Evolutionary conservation across 768 basidiomycete species (phyloP), one percentile per base, ranked within the genome.

Genomic region (Mycena floridula): DNA sequence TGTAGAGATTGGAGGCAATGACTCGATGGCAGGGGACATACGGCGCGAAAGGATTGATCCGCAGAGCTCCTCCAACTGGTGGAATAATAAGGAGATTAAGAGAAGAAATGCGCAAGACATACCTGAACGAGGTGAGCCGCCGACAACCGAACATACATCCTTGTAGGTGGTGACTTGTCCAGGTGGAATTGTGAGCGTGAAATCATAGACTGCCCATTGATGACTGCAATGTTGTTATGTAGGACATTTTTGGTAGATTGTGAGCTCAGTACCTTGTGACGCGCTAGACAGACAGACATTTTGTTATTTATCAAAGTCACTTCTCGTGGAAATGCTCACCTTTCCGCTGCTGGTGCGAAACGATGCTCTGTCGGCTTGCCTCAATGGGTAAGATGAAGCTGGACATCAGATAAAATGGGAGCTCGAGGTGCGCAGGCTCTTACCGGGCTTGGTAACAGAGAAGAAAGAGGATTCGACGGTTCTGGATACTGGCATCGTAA

Each of bases 11-110:
- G 0, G 80, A 76, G 0, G 82, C 79, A 12, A 86, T 74, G 42
- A 87, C 72, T 25, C 84, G 76, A 53, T 86, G 85, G 48, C 85
- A 87, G 0, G 84, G 85, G 4, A 86, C 68, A 46, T 66, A 71
- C 0, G 84, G 84, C 4, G 73, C 72, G 57, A 85, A 87, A 0
- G 84, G 82, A 52, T 86, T 85, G 40, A 66, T 69, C 32, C 77
- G 67, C 22, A 86, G 60, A 0, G 82, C 84, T 25, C 63, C 68
- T 16, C 84, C 85, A n/a, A 82, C 82, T 78, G 50, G n/a, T 13
- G 44, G 24, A 18, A 37, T 22, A 30, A 25, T 25, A 9, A 2
- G 4, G 27, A 3, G 4, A 7, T 7, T 12, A n/a, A n/a, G 7
- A 18, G 45, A 27, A 20, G 37, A 35, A 22, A 15, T n/a, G 37